phyloP scores from a whole-genome alignment of 495 filamentous ascomycete species.

The Xylaria palmicola region DNA sequence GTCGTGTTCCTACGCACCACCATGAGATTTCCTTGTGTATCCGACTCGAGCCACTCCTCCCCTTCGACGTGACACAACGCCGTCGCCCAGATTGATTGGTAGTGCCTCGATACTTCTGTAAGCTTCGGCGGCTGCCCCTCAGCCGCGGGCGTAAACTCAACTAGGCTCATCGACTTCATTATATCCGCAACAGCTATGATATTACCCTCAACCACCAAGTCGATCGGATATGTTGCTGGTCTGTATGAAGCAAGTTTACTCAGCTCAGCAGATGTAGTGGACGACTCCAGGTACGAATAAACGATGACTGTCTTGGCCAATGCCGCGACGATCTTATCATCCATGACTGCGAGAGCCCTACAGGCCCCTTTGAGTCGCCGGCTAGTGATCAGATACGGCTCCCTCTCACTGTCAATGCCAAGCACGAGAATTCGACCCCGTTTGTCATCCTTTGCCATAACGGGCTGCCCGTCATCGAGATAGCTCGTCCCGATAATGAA shows the following conservation, averaged over 20 bases:
- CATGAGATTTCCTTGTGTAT: constrained; percentile 83
- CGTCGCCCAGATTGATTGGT: constrained; percentile 77
- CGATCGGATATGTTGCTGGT: constrained; percentile 80
- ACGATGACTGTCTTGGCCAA: constrained; percentile 81
- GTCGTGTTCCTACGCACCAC: constrained; percentile 69
- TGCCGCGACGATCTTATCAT: constrained; percentile 78
- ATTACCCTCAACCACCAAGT: constrained; percentile 68
- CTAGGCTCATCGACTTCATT: constrained; percentile 85
- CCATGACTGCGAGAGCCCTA: constrained; percentile 69
- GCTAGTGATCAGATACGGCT: constrained; percentile 65
- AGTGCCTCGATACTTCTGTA: constrained; percentile 75
- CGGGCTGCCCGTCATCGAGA: constrained; percentile 55
- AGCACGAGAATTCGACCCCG: constrained; percentile 81
- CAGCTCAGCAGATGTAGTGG: constrained; percentile 52
- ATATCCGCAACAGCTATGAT: constrained; percentile 85
- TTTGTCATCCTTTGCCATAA: constrained; percentile 35
- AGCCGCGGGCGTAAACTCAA: constrained; percentile 59
- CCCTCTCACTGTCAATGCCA: constrained; percentile 72
- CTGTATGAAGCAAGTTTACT: constrained; percentile 71
- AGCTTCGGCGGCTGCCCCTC: constrained; percentile 49
- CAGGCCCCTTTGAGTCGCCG: constrained; percentile 71
- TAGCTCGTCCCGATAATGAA: constrained; percentile 89
- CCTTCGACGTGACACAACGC: constrained; percentile 68
- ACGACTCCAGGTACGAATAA: constrained; percentile 52
- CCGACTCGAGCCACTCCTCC: constrained; percentile 73